Percentiles rank a stretch among this genome's conserved stretches.
phyloP scores from a whole-genome alignment of 1,284 basidiomycete species.

The Microbotryomycetes sp. region DNA sequence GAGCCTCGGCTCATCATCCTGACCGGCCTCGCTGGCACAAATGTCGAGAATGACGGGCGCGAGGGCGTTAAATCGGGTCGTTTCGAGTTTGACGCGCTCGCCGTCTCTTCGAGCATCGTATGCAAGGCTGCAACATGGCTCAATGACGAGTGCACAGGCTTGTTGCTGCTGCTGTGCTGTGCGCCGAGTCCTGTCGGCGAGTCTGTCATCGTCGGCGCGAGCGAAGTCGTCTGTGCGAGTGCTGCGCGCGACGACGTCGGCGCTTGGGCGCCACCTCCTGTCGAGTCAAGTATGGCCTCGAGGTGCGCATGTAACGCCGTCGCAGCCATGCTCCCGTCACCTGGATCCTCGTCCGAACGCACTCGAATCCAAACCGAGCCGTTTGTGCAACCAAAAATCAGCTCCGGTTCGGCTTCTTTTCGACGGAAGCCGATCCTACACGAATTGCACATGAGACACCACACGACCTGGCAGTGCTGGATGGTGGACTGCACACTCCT shows the following conservation, averaged over 20 bases:
- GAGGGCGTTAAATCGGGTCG: not conserved
- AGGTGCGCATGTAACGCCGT: not conserved
- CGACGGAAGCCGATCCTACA: no score
- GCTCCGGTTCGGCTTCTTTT: no score
- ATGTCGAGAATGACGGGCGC: not conserved
- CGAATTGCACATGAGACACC: no score
- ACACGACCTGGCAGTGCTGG: no score
- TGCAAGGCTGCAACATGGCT: not conserved
- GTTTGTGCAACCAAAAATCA: not conserved
- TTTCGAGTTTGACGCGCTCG: not conserved
- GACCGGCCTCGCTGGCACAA: not conserved
- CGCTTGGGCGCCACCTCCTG: not conserved
- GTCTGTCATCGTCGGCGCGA: not conserved
- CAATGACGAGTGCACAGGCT: not conserved
- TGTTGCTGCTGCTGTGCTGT: not conserved
- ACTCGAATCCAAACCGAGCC: no score
- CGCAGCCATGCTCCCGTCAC: not conserved
- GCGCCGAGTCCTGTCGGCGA: not conserved
- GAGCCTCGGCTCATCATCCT: not conserved
- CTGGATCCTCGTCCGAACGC: no score
- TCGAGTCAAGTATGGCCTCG: not conserved
- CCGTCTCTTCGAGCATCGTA: not conserved
- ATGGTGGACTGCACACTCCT: no score
- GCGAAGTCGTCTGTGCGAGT: no score
- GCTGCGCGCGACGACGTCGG: no score